phyloP scores from a whole-genome alignment of 2,329 filamentous ascomycete species.

The Trichothecium sympodiale region DNA sequence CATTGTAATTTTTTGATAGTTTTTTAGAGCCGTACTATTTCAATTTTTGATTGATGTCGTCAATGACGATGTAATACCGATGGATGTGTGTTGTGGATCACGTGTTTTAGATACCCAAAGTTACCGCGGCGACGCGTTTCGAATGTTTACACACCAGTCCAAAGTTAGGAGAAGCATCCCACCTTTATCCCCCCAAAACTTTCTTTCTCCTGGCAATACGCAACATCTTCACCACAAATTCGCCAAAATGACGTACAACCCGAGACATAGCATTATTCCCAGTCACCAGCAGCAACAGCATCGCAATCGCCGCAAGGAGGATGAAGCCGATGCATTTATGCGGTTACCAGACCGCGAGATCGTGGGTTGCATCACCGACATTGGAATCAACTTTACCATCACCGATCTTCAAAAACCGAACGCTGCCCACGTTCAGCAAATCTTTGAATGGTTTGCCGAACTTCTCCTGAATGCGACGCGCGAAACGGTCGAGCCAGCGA shows the following conservation, averaged over 20 bases:
- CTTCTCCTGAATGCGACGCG: slow-evolving; percentile 87
- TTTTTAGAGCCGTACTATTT: no score
- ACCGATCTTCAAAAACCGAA: slow-evolving; percentile 90
- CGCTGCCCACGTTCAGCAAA: slow-evolving; percentile 87
- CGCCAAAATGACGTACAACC: slow-evolving; percentile 41
- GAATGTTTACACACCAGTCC: not conserved
- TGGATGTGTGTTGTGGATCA: not conserved
- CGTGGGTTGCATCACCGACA: slow-evolving; percentile 92
- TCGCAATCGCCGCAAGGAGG: slow-evolving; percentile 46
- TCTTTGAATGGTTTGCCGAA: slow-evolving; percentile 96
- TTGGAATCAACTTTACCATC: slow-evolving; percentile 79
- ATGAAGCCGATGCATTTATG: slow-evolving; percentile 49
- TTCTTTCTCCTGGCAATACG: not conserved
- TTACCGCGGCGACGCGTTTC: not conserved
- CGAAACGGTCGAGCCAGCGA: slow-evolving; percentile 86
- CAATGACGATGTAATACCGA: no score
- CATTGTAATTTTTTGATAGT: no score
- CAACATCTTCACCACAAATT: not conserved
- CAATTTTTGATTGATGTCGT: no score
- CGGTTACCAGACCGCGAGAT: slow-evolving; percentile 65
- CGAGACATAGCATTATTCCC: slow-evolving; percentile 50
- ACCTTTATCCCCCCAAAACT: not conserved
- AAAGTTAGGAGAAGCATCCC: not conserved
- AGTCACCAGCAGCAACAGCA: slow-evolving; percentile 36
- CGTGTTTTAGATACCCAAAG: not conserved